These are phyloP conservation scores for Backusella circina DNA, from an alignment of 192 early-diverging fungal genomes.

Conservation along the genomic window DNA sequence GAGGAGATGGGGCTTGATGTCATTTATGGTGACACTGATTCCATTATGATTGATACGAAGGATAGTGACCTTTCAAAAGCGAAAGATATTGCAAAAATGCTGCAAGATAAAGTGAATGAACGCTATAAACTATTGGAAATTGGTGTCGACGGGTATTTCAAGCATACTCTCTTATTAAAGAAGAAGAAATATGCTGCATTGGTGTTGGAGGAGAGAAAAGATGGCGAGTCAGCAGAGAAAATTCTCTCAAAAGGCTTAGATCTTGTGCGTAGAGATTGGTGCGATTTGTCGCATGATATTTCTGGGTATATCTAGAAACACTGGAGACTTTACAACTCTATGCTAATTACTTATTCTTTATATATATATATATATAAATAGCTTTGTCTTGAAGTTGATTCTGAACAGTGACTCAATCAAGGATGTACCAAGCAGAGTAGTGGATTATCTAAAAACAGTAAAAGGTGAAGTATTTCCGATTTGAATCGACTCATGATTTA, in stretches of 20 bases:
- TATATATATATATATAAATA: no score
- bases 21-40: constrained; percentile 99
- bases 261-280: constrained; percentile 96
- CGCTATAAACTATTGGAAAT: constrained; percentile 91
- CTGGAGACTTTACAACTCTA: background rate
- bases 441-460: constrained; percentile 67
- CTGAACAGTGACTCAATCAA: constrained; percentile 49
- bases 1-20: constrained; percentile 74
- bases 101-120: constrained; percentile 86
- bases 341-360: background rate
- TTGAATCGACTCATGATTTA: constrained; percentile 60
- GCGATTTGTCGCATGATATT: constrained; percentile 85
- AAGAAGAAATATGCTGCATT: constrained; percentile 99
- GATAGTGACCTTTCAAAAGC: constrained; percentile 66
- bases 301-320: constrained; percentile 57
- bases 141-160: constrained; percentile 91
- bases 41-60: constrained; percentile 96
- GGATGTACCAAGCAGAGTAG: constrained; percentile 70
- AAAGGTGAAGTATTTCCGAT: constrained; percentile 69
- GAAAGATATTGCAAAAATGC: constrained; percentile 72
- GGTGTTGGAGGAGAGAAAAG: constrained; percentile 53
- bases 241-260: constrained; percentile 94
- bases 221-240: constrained; percentile 28
- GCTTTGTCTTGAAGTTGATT: constrained; percentile 62
- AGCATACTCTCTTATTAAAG: constrained; percentile 85